Base-by-base conservation (phyloP, 1,139 yeast genomes). In the Pneumocystis canis region DNA sequence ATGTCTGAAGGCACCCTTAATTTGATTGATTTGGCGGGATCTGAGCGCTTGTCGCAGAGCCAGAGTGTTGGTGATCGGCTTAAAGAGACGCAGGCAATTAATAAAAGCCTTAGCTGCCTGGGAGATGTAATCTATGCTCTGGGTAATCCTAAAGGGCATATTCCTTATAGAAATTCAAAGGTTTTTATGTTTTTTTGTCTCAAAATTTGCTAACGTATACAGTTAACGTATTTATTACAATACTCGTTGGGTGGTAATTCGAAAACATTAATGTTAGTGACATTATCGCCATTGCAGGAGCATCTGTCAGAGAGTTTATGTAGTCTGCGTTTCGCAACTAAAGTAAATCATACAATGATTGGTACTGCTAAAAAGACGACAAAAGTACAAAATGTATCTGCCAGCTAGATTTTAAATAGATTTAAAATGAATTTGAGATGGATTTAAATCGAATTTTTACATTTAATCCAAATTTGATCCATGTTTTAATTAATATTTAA, bases 201-300 rank as follows among this genome's bases (percentile, higher is more conserved):
- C n/a, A 7, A 18, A 47, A 25, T 7, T 25, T 25, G 31, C 4
- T 47, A n/a, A 28, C n/a, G 14, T 18, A 9, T 5, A 25, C 80
- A 81, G 72, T 77, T 92, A 69, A 92, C 98, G 0, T 88, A 87
- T 71, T 75, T 90, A 20, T 76, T 92, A 66, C 94, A 89, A 70
- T 83, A 88, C 71, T 89, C 97, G 58, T 77, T 92, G 58, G 84
- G 88, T 1, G 97, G 96, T 0, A 80, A 82, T 64, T 87, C 96
- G 0, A 92, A 90, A 72, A 89, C 97, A 0, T 77, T 92, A 65
- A 89, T 92, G 97, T 86, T 92, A 78, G 97, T 89, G 16, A 90
- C 89, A 69, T 79, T 90, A 5, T 87, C 96, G 1, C 90, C 96
- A 3, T 74, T 80, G 61, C 73, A 72, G 30, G 75, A 75, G 33